Evolutionary conservation across 78 protist genomes (phyloP), one percentile per base, ranked within the genome.

Genomic region (Emiliania huxleyi): DNA sequence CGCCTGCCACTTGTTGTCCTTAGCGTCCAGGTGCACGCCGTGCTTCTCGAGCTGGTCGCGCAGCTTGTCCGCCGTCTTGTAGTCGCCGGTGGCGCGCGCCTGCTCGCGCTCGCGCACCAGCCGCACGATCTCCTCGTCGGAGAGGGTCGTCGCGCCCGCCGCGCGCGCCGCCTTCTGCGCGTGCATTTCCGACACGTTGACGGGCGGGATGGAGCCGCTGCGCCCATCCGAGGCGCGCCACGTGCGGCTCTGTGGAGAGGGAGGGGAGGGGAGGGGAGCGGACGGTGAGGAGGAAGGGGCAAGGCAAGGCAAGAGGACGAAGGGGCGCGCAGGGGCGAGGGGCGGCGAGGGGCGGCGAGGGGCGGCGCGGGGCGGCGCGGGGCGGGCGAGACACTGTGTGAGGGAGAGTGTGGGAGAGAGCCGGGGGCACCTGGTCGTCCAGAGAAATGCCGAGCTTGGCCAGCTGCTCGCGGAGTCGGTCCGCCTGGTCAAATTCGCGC

Each of bases 1-100:
- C 18, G 81, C 81, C 81, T 71, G 81, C 81, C 81, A 71, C 81
- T 71, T 71, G 81, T 37, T 37, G 19, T 71, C 81, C 81, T 71
- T 71, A 40, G 81, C 8, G 42, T 71, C 81, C 43, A 71, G 81
- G 42, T 71, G 81, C 42, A 71, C 81, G 81, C 81, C 81, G 42
- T 71, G 81, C 81, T 37, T 71, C 81, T 71, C 81, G 19, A 71
- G 81, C 81, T 26, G 35, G 42, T 71, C 81, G 81, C 81, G 81
- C 25, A 71, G 81, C 5, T 1, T 8, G 81, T 71, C 81, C 3
- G 81, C 81, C 81, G 81, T 71, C 81, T 71, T 71, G 42, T 37
- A 71, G 42, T 71, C 81, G 18, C 42, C 3, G 43, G 81, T 71
- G 81, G 8, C 15, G 1, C 81, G 81, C 5, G 81, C 81, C 81